Conservation (phyloP, 2,329 filamentous ascomycete species). For the Chaetomium olivaceum region DNA sequence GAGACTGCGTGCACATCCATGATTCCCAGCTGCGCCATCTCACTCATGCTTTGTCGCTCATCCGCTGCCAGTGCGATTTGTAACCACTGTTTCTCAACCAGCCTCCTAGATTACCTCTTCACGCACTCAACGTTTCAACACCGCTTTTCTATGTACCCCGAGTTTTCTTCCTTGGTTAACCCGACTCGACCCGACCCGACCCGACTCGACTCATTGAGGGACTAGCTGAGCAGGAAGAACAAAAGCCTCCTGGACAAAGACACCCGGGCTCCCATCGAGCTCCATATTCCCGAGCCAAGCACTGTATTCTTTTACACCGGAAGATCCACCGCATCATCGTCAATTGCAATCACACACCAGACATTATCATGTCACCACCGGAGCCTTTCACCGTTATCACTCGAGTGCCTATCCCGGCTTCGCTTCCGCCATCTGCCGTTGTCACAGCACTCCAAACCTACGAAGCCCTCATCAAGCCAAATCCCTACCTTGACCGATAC, state of each 20-base stretch:
- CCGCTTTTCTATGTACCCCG: background rate
- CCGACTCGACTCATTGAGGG: background rate
- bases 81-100: background rate
- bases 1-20: background rate
- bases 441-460: slow-evolving; percentile 44
- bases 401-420: slow-evolving; percentile 45
- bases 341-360: slow-evolving; percentile 3
- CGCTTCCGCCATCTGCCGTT: slow-evolving; percentile 42
- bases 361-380: slow-evolving; percentile 37
- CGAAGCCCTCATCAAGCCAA: slow-evolving; percentile 44
- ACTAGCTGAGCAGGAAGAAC: background rate
- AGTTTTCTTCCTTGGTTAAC: background rate
- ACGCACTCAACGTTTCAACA: background rate
- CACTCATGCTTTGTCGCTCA: background rate
- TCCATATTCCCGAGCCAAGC: background rate
- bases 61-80: background rate
- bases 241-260: slow-evolving; percentile 2
- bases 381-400: slow-evolving; percentile 41
- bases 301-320: background rate
- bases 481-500: slow-evolving; percentile 44
- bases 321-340: background rate
- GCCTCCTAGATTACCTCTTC: background rate
- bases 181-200: background rate
- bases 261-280: background rate
- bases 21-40: background rate